These are phyloP conservation scores for Allium cepa DNA, from an alignment of 106 monocot genomes.

Conservation along the genomic window DNA sequence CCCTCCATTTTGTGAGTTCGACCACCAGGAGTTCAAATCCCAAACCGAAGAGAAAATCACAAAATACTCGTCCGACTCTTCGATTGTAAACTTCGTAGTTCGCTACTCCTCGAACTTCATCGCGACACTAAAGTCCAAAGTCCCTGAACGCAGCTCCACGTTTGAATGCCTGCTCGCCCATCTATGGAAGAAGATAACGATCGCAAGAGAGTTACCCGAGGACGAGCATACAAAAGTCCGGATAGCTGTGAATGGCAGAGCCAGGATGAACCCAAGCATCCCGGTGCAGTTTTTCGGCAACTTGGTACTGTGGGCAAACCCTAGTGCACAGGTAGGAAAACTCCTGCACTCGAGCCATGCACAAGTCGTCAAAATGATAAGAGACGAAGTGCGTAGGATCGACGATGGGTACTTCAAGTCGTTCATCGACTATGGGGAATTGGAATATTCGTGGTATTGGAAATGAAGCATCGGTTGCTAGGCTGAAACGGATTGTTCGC, in stretches of 20 bases:
- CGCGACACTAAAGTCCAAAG: slow-evolving; percentile 6
- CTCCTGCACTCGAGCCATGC: slow-evolving; percentile 10
- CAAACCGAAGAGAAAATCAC: neutral
- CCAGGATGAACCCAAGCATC: slow-evolving; percentile 22
- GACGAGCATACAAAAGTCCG: slow-evolving; percentile 18
- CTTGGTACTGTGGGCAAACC: slow-evolving; percentile 30
- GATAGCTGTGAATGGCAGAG: slow-evolving; percentile 44
- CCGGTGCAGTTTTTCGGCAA: slow-evolving; percentile 36
- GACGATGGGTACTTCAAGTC: slow-evolving; percentile 51
- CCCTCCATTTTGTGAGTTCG: slow-evolving; percentile 20
- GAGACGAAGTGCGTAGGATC: slow-evolving; percentile 17
- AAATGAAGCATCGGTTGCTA: too few relatives aligned
- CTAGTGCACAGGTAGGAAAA: slow-evolving; percentile 13
- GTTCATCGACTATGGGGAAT: slow-evolving; percentile 54
- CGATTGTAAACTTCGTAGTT: neutral
- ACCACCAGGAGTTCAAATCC: slow-evolving; percentile 32
- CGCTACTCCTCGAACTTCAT: slow-evolving; percentile 29
- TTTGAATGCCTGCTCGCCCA: slow-evolving; percentile 56
- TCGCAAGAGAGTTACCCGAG: slow-evolving; percentile 25
- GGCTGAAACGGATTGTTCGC: too few relatives aligned
- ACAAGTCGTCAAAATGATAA: slow-evolving; percentile 14
- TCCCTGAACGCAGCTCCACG: slow-evolving; percentile 21
- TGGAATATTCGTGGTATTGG: too few relatives aligned
- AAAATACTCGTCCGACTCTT: neutral
- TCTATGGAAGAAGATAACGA: slow-evolving; percentile 49